phyloP scores from a whole-genome alignment of 176 grass and related monocot species.

The Tillandsia leiboldiana region DNA sequence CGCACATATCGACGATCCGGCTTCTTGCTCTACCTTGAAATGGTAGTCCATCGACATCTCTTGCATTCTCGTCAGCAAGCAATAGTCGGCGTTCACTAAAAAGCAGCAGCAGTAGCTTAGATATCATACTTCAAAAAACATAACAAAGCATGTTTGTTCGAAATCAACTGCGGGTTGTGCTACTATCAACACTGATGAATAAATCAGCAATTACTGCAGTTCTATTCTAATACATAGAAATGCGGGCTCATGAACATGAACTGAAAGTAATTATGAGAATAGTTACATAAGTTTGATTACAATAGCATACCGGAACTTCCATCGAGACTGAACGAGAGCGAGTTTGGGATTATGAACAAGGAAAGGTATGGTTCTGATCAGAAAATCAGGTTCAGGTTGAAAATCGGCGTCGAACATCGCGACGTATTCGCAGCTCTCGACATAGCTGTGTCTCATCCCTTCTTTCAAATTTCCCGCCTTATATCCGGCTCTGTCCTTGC shows the following conservation, averaged over 20 bases:
- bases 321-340: conserved; percentile 71
- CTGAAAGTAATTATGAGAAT: not conserved
- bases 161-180: too few species aligned
- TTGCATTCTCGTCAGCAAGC: conserved; percentile 80
- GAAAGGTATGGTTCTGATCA: conserved; percentile 48
- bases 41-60: conserved; percentile 78
- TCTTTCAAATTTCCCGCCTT: conserved; percentile 72
- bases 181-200: not conserved
- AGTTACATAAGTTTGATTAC: not conserved
- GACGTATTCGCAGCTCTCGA: conserved; percentile 44
- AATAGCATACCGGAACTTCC: conserved; percentile 55
- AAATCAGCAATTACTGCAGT: too few species aligned
- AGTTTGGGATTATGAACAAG: conserved; percentile 47
- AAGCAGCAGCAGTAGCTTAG: conserved; percentile 37
- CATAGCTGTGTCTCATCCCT: conserved; percentile 58
- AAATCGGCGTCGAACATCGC: conserved; percentile 86
- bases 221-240: too few species aligned
- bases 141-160: not conserved
- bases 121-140: not conserved
- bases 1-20: conserved; percentile 44
- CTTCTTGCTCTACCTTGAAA: conserved; percentile 85
- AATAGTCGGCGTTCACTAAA: conserved; percentile 77
- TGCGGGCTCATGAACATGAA: too few species aligned
- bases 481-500: conserved; percentile 49
- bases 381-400: conserved; percentile 68